Base-by-base conservation (phyloP, 495 filamentous ascomycete species). In the Aspergillus indologenus region DNA sequence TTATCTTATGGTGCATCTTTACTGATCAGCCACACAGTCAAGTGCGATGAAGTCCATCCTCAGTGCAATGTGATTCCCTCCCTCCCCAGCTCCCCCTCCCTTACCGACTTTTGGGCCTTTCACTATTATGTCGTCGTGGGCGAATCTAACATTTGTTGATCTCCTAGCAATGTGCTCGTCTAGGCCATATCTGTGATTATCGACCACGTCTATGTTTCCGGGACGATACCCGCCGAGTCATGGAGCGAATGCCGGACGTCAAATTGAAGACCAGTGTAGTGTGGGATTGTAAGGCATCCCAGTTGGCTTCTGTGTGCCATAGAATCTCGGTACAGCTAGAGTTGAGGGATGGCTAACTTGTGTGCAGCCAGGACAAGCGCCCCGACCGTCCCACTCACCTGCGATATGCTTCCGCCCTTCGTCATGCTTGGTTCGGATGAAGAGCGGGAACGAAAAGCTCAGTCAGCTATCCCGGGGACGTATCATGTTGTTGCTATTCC, bases 391-490 rank as follows among this genome's bases (percentile, higher is more conserved):
- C 31, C 45, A 40, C 40, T n/a, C n/a, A 46, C 62, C 40, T 47
- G 54, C 48, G 75, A 81, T 59, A 55, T 70, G 3, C 71, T 86
- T 5, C 83, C 83, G 15, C 75, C 77, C 2, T 86, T 87, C 61
- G 65, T 77, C 19, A 58, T 66, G 9, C 73, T 87, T 42, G 84
- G 75, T 3, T 85, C 74, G n/a, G 83, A 86, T 59, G 83, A 86
- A 45, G 84, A 85, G 1, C 67, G 84, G 53, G 83, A 87, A 60
- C 76, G 64, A 58, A 87, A 86, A 60, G 84, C 83, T 7, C 76
- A 83, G 56, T 66, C 66, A 5, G 71, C 71, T 42, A 67, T 67
- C 26, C 83, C 84, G 0, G 83, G 83, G 6, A 85, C 81, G 1
- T 87, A 81, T 64, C 73, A 81, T 67, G 80, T 87, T 29, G 62